Percentiles rank a stretch among this genome's conserved stretches.
Conservation (phyloP, 2,329 filamentous ascomycete species). For the Exophiala viscosa region DNA sequence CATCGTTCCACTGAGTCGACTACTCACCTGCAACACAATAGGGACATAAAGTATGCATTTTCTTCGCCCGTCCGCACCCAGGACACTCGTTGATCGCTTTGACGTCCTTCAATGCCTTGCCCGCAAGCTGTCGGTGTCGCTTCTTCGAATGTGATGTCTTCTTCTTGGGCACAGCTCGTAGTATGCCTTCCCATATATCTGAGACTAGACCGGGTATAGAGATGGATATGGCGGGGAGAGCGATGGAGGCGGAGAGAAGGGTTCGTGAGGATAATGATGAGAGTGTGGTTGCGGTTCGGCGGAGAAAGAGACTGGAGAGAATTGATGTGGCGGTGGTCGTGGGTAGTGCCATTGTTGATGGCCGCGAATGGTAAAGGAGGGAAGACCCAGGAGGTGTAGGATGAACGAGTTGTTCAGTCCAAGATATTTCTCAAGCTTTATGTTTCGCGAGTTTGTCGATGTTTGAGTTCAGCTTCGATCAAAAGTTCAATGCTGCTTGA, state of each 20-base stretch:
- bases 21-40: conserved; percentile 74
- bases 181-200: conserved; percentile 86
- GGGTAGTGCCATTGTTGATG: conserved; percentile 31
- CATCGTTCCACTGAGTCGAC: background rate
- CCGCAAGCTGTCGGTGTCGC: conserved; percentile 87
- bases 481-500: no score
- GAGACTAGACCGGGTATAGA: conserved; percentile 67
- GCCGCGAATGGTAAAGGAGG: no score
- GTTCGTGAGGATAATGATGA: conserved; percentile 41
- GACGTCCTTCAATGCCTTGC: conserved; percentile 90
- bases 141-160: conserved; percentile 98
- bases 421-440: no score
- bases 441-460: no score
- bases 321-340: conserved; percentile 26
- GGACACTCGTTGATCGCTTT: conserved; percentile 84
- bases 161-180: conserved; percentile 94
- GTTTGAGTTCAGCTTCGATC: no score
- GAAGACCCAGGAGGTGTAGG: no score
- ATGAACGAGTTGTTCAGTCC: no score
- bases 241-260: conserved; percentile 54
- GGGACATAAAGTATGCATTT: conserved; percentile 82
- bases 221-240: conserved; percentile 58
- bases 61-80: conserved; percentile 81
- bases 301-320: conserved; percentile 22
- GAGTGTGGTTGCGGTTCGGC: conserved; percentile 19